Evolutionary conservation across 2,329 filamentous ascomycete species (phyloP), one percentile per base, ranked within the genome.

Genomic region (Thelonectria rubi): DNA sequence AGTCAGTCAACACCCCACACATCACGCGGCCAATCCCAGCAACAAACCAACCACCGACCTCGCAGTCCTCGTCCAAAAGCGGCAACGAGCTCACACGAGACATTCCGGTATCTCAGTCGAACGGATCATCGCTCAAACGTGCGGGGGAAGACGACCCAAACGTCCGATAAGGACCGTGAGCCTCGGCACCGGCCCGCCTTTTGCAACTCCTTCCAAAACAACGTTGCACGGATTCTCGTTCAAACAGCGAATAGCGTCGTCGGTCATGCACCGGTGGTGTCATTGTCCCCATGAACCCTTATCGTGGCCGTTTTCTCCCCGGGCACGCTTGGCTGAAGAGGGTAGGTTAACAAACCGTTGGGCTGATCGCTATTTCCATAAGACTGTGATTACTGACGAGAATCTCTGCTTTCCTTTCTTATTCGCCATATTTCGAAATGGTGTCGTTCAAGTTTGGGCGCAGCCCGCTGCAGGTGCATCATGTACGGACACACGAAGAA

Each of bases 401-500:
- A 18, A 30, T 26, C 24, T 34, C 46, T 5, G 24, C 5, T 18
- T 34, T n/a, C 2, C 7, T 49, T 11, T 20, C 14, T 18, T 32
- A 15, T 20, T 40, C 11, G 26, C 24, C 34, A 39, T 32, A 26
- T 43, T n/a, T 37, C 39, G 6, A 42, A 26, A 60, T 60, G 57
- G 45, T 32, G 15, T 26, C 20, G 10, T 39, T 54, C 50, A 55
- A 45, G 17, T 54, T 39, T 18, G 34, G 51, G 24, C 51, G 37
- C 30, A 45, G 20, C 39, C 14, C 32, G 15, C 17, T 42, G 26
- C 37, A 46, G n/a, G 46, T 24, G 15, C 50, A 32, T 18, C 54
- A 60, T 24, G 52, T 26, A 2, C 54, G 58, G 21, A 47, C 53
- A 15, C 40, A 30, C 8, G 58, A 61, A 12, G 58, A 61, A 18